Evolutionary conservation across 2,329 filamentous ascomycete species (phyloP).

Genomic region (Elsinoe australis): DNA sequence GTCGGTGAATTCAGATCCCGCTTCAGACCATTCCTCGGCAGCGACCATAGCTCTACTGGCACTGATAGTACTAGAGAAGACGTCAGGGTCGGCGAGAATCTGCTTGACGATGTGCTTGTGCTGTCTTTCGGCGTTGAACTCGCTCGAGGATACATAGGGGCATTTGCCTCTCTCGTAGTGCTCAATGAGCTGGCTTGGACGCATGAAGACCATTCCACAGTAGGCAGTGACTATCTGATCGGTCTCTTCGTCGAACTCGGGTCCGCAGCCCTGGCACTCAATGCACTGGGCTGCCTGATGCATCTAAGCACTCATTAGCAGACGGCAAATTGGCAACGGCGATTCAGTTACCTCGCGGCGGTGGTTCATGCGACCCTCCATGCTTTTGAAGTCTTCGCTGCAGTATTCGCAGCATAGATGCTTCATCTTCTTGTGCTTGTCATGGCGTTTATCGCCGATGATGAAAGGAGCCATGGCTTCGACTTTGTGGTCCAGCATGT

Average conservation of each 20-base stretch:
- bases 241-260: not conserved
- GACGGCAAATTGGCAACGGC: not conserved
- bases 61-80: constrained; percentile 23
- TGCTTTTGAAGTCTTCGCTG: constrained; percentile 48
- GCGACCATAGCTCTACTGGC: constrained; percentile 15
- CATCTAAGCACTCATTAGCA: constrained; percentile 28
- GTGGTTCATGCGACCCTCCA: constrained; percentile 45
- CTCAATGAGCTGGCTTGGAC: constrained; percentile 42
- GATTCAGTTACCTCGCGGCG: constrained; percentile 40
- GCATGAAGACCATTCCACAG: constrained; percentile 42
- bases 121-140: constrained; percentile 44
- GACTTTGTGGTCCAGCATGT: constrained; percentile 29
- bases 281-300: constrained; percentile 46
- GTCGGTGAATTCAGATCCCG: not conserved
- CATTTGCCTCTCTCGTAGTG: constrained; percentile 51
- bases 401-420: constrained; percentile 52
- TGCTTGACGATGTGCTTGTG: constrained; percentile 43
- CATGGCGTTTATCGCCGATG: constrained; percentile 19
- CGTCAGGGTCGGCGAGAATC: constrained; percentile 26
- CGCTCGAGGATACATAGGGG: constrained; percentile 32
- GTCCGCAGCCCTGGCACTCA: constrained; percentile 39
- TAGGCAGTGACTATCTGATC: constrained; percentile 21
- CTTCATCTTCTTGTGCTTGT: constrained; percentile 24
- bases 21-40: constrained; percentile 7
- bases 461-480: constrained; percentile 28